Base-by-base conservation (phyloP, 345 rosid genomes). In the Sonneratia caseolaris region DNA sequence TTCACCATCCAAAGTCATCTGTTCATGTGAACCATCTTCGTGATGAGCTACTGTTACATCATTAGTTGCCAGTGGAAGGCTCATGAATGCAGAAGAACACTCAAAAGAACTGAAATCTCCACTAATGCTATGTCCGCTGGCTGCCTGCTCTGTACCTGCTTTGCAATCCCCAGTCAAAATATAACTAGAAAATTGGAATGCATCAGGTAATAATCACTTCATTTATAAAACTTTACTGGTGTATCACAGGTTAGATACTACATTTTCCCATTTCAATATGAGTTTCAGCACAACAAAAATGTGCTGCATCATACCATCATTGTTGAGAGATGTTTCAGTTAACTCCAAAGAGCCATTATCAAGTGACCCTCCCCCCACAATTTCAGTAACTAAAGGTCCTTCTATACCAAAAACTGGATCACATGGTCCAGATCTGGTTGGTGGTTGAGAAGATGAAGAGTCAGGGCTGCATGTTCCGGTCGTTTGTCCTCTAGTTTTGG, bases 401-500 rank as follows among this genome's bases (percentile, higher is more conserved):
- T 77, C 82, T 49, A 74, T 24, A 66, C 79, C 14, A 70, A 74
- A 71, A 48, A 78, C 77, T 3, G 65, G 11, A 82, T 76, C 72
- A n/a, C 75, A 22, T 66, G 82, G 35, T 66, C 80, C 83, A 68
- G 72, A 53, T 57, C 57, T 74, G 14, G 45, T 15, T 24, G 76
- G 64, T 12, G 45, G 21, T 69, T 73, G 83, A 18, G 68, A 67
- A 64, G 76, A 74, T 69, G 81, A 76, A 62, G 73, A 70, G 49
- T 7, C 51, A 13, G 69, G 38, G 72, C 69, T 78, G 38, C 76
- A 76, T 53, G 75, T 68, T 73, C 77, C 79, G 59, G 67, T 40
- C 64, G 75, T 49, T 61, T 77, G 38, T 27, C 9, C 72, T 68
- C 81, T 57, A 77, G 59, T 53, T 72, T 80, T 80, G 81, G 76